Evolutionary conservation across 2,329 filamentous ascomycete species (phyloP).

Genomic region (Colletotrichum nymphaeae): DNA sequence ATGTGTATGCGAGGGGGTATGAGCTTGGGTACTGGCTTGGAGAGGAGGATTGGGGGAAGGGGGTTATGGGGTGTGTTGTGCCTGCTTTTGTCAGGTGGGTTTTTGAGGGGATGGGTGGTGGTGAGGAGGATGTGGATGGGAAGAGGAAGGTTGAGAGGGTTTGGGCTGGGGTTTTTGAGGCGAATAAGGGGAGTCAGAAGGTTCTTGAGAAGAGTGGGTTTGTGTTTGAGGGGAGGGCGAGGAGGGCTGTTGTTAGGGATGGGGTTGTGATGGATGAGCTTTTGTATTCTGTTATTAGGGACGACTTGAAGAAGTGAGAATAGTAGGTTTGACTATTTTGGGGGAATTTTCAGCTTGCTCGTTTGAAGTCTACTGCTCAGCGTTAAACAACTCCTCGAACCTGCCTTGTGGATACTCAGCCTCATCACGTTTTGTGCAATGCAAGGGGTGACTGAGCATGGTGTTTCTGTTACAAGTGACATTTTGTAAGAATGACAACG

Average conservation of each 20-base stretch:
- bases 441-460: no score
- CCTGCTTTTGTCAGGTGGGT: conserved; percentile 55
- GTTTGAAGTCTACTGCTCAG: no score
- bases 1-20: conserved; percentile 54
- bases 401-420: no score
- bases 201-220: conserved; percentile 58
- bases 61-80: conserved; percentile 54
- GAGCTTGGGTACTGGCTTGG: conserved; percentile 64
- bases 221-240: conserved; percentile 54
- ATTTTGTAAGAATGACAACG: no score
- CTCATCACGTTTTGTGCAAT: no score
- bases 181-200: conserved; percentile 53
- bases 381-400: no score
- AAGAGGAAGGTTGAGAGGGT: conserved; percentile 48
- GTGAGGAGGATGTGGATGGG: conserved; percentile 18
- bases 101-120: conserved; percentile 47
- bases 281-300: conserved; percentile 51
- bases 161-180: conserved; percentile 50
- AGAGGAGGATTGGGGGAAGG: conserved; percentile 55
- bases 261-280: conserved; percentile 51
- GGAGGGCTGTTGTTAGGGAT: conserved; percentile 54
- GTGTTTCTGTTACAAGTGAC: no score
- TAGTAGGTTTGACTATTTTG: no score
- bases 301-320: conserved; percentile 39
- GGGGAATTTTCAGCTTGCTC: no score